Evolutionary conservation across 1,284 basidiomycete genomes (phyloP).

Genomic region (Apiotrichum gamsii): DNA sequence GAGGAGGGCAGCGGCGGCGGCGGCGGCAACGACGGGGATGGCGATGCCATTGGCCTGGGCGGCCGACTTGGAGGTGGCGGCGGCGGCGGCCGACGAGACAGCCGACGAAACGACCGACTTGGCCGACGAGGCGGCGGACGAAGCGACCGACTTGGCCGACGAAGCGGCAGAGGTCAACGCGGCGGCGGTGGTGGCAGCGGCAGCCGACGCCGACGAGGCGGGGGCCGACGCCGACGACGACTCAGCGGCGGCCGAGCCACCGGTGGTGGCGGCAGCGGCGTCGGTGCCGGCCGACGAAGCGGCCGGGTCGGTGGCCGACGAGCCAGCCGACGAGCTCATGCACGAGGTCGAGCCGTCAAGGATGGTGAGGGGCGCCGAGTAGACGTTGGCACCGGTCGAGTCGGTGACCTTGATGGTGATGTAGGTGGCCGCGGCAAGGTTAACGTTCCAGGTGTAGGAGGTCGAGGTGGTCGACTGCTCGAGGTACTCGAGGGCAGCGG

Average conservation of each 20-base stretch:
- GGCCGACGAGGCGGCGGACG: constrained; percentile 7
- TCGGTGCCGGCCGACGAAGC: background rate
- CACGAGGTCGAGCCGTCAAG: constrained; percentile 30
- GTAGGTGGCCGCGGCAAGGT: constrained; percentile 29
- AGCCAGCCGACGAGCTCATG: constrained; percentile 11
- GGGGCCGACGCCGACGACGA: constrained; percentile 3
- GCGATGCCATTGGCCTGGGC: constrained; percentile 17
- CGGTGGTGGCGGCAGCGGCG: constrained; percentile 6
- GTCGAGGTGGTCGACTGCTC: constrained; percentile 14
- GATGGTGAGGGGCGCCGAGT: constrained; percentile 33
- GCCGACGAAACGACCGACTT: background rate
- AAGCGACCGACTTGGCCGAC: too few species aligned
- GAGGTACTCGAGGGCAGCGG: constrained; percentile 30
- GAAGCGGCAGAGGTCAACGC: constrained; percentile 11
- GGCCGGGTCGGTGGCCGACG: background rate
- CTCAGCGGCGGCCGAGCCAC: constrained; percentile 10
- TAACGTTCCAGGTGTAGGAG: constrained; percentile 37
- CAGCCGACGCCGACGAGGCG: constrained; percentile 4
- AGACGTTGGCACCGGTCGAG: constrained; percentile 28
- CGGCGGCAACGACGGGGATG: constrained; percentile 31
- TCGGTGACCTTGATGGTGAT: constrained; percentile 40
- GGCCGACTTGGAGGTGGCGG: constrained; percentile 1
- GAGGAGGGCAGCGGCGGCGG: constrained; percentile 29
- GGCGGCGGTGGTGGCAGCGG: constrained; percentile 8
- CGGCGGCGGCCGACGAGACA: background rate